A percentile compares a stretch with the other conserved stretches of the same genome.
phyloP scores from a whole-genome alignment of 148 eudicot species.

The Dysphania ambrosioides region DNA sequence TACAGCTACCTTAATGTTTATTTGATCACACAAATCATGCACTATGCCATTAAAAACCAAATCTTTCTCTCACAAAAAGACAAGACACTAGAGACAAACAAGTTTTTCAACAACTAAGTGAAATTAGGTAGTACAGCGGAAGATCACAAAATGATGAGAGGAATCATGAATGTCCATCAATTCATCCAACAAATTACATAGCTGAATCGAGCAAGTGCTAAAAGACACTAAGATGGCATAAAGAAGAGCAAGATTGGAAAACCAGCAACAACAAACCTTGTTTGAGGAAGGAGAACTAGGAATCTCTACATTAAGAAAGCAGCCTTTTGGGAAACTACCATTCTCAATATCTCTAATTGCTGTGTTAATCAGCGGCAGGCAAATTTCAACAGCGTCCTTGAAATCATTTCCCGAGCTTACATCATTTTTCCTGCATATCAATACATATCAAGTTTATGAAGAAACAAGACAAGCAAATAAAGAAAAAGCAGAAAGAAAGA shows the following conservation, averaged over 20 bases:
- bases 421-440: constrained; percentile 68
- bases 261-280: constrained; percentile 47
- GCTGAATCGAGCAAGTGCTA: neutral
- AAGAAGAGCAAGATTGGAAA: neutral
- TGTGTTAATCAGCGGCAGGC: constrained; percentile 65
- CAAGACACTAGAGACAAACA: too few species aligned
- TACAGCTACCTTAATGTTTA: neutral
- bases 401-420: constrained; percentile 74
- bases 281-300: constrained; percentile 60
- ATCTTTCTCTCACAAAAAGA: too few species aligned
- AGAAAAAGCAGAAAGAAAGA: constrained; percentile 6
- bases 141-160: neutral
- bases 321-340: constrained; percentile 55
- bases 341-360: constrained; percentile 59
- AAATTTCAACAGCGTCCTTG: constrained; percentile 72
- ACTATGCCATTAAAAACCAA: too few species aligned
- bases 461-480: constrained; percentile 1
- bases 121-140: neutral
- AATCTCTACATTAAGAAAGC: constrained; percentile 52
- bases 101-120: neutral
- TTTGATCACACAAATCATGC: too few species aligned
- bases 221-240: neutral
- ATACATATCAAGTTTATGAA: neutral
- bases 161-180: neutral
- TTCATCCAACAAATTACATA: neutral